These are phyloP conservation scores for Hemileccinum impolitum DNA, from an alignment of 768 basidiomycete genomes.

Conservation along the genomic window DNA sequence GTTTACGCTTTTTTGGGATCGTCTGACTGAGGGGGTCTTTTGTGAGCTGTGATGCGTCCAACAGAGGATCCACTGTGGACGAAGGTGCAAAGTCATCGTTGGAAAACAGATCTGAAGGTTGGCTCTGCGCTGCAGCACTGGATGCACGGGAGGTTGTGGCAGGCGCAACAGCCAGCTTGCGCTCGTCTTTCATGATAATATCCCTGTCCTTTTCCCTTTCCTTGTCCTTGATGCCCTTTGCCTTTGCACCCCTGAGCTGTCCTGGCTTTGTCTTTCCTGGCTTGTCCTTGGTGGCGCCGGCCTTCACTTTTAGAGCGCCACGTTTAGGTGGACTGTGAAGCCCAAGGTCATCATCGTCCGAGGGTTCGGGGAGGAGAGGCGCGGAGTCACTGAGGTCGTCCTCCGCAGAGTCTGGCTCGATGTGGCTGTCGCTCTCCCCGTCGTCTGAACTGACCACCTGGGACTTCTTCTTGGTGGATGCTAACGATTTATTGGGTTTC, in stretches of 20 bases:
- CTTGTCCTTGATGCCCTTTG: slow-evolving; percentile 32
- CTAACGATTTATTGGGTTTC: slow-evolving; percentile 17
- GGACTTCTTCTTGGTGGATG: slow-evolving; percentile 17
- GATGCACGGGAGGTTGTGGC: slow-evolving; percentile 21
- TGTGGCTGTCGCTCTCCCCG: slow-evolving; percentile 25
- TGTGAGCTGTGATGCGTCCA: slow-evolving; percentile 25
- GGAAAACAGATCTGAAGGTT: slow-evolving; percentile 23
- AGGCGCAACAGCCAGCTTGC: slow-evolving; percentile 33
- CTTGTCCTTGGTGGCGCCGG: slow-evolving; percentile 24
- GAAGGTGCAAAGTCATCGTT: slow-evolving; percentile 29
- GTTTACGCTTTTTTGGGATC: slow-evolving; percentile 57
- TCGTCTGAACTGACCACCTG: slow-evolving; percentile 29
- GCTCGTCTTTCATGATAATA: slow-evolving; percentile 41
- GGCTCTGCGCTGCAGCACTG: slow-evolving; percentile 33
- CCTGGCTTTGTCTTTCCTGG: slow-evolving; percentile 19
- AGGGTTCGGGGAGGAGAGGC: slow-evolving; percentile 21
- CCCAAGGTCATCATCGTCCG: slow-evolving; percentile 30
- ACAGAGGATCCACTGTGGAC: slow-evolving; percentile 6
- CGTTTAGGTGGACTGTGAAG: slow-evolving; percentile 21
- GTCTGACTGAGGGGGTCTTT: slow-evolving; percentile 22
- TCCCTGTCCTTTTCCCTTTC: slow-evolving; percentile 31
- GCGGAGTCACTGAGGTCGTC: slow-evolving; percentile 24
- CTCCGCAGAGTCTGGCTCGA: slow-evolving; percentile 24
- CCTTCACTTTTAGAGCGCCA: slow-evolving; percentile 21
- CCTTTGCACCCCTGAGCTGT: slow-evolving; percentile 21